Evolutionary conservation across 495 filamentous ascomycete species (phyloP), one percentile per base, ranked within the genome.

Genomic region (Amphirosellinia nigrospora): DNA sequence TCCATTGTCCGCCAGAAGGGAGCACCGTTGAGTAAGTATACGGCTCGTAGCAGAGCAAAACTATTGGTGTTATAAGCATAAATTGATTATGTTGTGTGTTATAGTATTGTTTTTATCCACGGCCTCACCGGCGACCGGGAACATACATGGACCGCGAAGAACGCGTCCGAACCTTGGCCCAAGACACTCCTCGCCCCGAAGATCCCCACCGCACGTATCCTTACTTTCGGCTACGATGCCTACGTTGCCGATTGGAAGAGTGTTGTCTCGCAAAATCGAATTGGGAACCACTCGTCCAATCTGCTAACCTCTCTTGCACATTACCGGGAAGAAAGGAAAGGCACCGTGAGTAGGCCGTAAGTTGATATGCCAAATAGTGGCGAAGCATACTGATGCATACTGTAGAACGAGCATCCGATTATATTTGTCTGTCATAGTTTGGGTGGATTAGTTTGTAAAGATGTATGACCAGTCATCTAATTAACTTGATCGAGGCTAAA

Each of bases 391-490:
- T 52, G 48, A 52, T 52, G 21, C 3, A 52, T 52, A 11, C 8
- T 23, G 21, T 13, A 52, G 50, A 71, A 68, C 50, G 75, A 71
- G 69, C 74, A 70, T 38, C 72, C 72, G 64, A 77, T 78, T 4
- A 72, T 78, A 63, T 76, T 78, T 58, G 70, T 76, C 30, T 84
- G 70, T 73, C 71, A 77, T 11, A 79, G 74, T 52, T 79, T 86
- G 70, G 71, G 66, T 41, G 82, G 83, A 43, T 74, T 86, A 0
- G 80, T 86, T 0, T 80, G 77, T 65, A 71, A 85, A 58, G 68
- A 75, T 74, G 75, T 75, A 53, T 11, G 0, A 2, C 5, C 11
- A 53, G n/a, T 53, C 50, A 10, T 30, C 1, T 30, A 53, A 11
- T 9, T 53, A 30, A 28, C 13, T 30, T 16, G 26, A 5, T 16